Evolutionary conservation across 2,329 filamentous ascomycete genomes (phyloP).

Genomic region (Phaeosphaeriaceae sp.): DNA sequence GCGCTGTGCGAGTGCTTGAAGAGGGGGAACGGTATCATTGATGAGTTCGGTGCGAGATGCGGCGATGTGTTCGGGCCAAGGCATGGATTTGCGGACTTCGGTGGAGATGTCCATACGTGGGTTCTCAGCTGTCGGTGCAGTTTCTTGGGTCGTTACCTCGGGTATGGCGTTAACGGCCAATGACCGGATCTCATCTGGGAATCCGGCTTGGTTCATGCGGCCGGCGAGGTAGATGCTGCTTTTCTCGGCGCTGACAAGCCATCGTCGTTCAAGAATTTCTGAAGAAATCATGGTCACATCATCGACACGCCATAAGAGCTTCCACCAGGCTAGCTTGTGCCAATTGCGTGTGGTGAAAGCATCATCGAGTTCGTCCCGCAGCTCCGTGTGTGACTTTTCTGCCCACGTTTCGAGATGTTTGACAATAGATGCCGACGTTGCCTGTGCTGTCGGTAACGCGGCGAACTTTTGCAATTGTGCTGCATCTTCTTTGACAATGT

Average conservation of each 20-base stretch:
- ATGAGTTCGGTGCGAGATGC: slow-evolving; percentile 65
- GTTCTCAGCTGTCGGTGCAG: slow-evolving; percentile 25
- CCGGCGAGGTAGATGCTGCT: slow-evolving; percentile 85
- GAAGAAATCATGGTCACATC: slow-evolving; percentile 85
- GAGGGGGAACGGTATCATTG: slow-evolving; percentile 49
- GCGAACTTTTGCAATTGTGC: slow-evolving; percentile 44
- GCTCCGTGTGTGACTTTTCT: slow-evolving; percentile 79
- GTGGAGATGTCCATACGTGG: slow-evolving; percentile 31
- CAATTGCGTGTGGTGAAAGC: slow-evolving; percentile 80
- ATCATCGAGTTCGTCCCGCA: slow-evolving; percentile 78
- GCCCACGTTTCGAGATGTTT: slow-evolving; percentile 74
- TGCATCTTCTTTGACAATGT: slow-evolving; percentile 60
- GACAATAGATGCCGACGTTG: slow-evolving; percentile 60
- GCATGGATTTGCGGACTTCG: slow-evolving; percentile 42
- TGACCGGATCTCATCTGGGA: slow-evolving; percentile 42
- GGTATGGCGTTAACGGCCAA: slow-evolving; percentile 11
- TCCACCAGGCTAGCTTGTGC: slow-evolving; percentile 89
- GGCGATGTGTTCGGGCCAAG: slow-evolving; percentile 79
- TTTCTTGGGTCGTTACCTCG: slow-evolving; percentile 21
- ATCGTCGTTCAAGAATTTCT: slow-evolving; percentile 77
- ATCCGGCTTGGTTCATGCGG: slow-evolving; percentile 71
- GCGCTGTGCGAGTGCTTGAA: slow-evolving; percentile 55
- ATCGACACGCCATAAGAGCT: slow-evolving; percentile 92
- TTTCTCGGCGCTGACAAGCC: slow-evolving; percentile 79
- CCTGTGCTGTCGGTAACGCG: slow-evolving; percentile 49